Evolutionary conservation across 1,284 basidiomycete genomes (phyloP).

Genomic region (Kalmanozyma brasiliensis): DNA sequence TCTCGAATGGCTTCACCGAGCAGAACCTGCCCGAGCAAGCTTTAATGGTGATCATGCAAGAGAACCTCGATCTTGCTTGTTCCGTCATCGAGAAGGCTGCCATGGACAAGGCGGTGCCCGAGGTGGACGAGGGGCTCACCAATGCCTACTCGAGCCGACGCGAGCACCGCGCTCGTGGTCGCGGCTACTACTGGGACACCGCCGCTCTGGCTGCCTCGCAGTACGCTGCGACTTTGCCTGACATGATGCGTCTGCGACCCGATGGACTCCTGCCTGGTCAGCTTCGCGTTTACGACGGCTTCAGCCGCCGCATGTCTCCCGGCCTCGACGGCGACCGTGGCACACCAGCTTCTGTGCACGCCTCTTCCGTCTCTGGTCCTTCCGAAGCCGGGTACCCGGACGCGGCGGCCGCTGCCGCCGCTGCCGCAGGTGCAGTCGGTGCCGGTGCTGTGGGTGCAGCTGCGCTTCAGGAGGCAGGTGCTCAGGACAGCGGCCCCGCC

Average conservation of each 20-base stretch:
- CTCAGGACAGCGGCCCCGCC: conserved; percentile 21
- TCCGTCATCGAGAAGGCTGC: conserved; percentile 95
- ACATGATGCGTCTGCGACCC: conserved; percentile 85
- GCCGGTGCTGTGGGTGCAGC: conserved; percentile 22
- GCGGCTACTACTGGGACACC: conserved; percentile 61
- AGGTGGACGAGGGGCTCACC: conserved; percentile 90
- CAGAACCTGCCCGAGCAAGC: conserved; percentile 72
- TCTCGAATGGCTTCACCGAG: conserved; percentile 73
- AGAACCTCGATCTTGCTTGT: conserved; percentile 94
- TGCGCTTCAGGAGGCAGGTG: conserved; percentile 29
- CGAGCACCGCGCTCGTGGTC: conserved; percentile 83
- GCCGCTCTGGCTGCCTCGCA: conserved; percentile 71
- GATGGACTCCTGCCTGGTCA: conserved; percentile 85
- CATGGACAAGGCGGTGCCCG: conserved; percentile 94
- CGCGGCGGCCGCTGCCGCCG: conserved; percentile 9
- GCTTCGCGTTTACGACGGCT: conserved; percentile 93
- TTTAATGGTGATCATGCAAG: conserved; percentile 83
- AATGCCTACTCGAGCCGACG: conserved; percentile 80
- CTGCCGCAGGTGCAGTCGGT: conserved; percentile 11
- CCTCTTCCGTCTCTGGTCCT: conserved; percentile 39
- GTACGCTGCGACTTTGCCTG: conserved; percentile 84
- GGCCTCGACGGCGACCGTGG: conserved; percentile 38
- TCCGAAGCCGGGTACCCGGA: conserved; percentile 37
- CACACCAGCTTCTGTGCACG: conserved; percentile 48
- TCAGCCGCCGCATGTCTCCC: conserved; percentile 69